Evolutionary conservation across 805 yeast genomes (phyloP).

Genomic region (Teunomyces funiuensis): DNA sequence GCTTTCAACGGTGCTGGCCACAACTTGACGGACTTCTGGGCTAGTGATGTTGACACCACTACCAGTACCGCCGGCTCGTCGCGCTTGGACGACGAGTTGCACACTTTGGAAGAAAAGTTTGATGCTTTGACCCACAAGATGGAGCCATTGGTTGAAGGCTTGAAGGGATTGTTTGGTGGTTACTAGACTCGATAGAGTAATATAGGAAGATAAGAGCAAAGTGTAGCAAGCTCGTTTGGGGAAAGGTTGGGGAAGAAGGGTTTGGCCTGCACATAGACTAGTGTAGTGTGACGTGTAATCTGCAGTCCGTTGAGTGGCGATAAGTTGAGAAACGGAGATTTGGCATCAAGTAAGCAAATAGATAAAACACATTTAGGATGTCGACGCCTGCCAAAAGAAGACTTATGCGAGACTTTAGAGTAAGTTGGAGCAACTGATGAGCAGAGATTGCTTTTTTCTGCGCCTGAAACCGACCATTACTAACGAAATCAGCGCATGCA

Average conservation of each 20-base stretch:
- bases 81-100: neutral
- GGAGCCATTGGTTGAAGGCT: constrained; percentile 18
- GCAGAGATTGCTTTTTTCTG: too few relatives aligned
- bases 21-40: constrained; percentile 53
- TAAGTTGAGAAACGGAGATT: neutral
- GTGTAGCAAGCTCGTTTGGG: too few relatives aligned
- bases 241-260: too few relatives aligned
- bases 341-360: too few relatives aligned
- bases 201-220: neutral
- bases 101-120: constrained; percentile 17
- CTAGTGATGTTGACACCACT: constrained; percentile 10
- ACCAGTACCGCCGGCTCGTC: neutral
- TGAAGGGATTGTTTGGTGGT: constrained; percentile 24
- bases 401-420: constrained; percentile 96
- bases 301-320: constrained; percentile 7
- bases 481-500: constrained; percentile 68
- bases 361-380: constrained; percentile 61
- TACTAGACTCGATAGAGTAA: constrained; percentile 1
- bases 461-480: neutral
- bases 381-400: constrained; percentile 99
- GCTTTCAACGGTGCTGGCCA: constrained; percentile 63
- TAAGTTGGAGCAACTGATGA: too few relatives aligned
- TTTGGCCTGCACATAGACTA: neutral
- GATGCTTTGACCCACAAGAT: constrained; percentile 21
- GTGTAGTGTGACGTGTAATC: neutral